phyloP scores from a whole-genome alignment of 2,329 filamentous ascomycete genomes.

The Meredithiella fracta region DNA sequence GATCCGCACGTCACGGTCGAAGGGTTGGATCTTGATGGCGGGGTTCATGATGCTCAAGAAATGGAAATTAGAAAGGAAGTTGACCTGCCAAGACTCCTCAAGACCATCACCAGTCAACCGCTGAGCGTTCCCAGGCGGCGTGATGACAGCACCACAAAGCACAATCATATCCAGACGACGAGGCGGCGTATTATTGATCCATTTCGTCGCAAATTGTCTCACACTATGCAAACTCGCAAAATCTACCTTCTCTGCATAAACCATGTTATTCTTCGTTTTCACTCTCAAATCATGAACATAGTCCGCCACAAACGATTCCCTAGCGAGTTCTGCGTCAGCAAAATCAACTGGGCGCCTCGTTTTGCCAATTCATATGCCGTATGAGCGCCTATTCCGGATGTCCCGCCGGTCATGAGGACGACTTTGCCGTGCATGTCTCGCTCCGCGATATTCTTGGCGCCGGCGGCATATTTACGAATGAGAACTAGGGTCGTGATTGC shows the following conservation, averaged over 20 bases:
- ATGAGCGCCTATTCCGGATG: constrained; percentile 74
- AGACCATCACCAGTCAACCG: constrained; percentile 59
- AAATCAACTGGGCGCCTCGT: constrained; percentile 76
- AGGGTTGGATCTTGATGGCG: constrained; percentile 75
- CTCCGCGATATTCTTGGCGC: constrained; percentile 57
- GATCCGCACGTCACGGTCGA: constrained; percentile 82
- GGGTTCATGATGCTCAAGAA: constrained; percentile 81
- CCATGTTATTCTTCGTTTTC: constrained; percentile 63
- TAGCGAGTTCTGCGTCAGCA: constrained; percentile 68
- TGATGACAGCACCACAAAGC: constrained; percentile 66
- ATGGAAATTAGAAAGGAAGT: constrained; percentile 92
- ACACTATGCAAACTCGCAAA: constrained; percentile 78
- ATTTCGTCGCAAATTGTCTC: constrained; percentile 84
- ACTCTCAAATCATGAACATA: constrained; percentile 77
- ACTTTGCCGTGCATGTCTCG: constrained; percentile 86
- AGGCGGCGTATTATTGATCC: constrained; percentile 90
- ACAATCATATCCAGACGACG: constrained; percentile 81
- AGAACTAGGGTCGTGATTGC: constrained; percentile 26
- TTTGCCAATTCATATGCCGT: constrained; percentile 58
- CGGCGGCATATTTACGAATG: constrained; percentile 61
- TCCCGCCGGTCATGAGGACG: constrained; percentile 84
- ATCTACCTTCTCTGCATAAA: constrained; percentile 92
- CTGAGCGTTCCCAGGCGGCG: constrained; percentile 45
- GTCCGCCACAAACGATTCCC: constrained; percentile 82
- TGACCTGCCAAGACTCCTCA: constrained; percentile 84